phyloP scores from a whole-genome alignment of 129 eudicot genomes.

The Lactuca sativa region DNA sequence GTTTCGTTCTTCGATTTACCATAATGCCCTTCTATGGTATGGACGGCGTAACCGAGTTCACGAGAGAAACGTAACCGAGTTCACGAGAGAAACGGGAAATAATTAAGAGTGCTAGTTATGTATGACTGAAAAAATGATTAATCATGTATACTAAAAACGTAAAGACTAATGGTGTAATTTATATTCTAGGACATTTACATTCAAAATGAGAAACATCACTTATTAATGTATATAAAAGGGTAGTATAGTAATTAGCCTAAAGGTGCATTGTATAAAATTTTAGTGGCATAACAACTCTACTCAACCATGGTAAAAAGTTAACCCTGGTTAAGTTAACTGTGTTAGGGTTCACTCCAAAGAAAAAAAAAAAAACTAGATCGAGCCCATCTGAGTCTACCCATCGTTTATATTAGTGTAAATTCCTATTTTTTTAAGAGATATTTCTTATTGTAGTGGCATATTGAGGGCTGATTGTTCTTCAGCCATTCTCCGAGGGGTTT shows the following conservation, averaged over 20 bases:
- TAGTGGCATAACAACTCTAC: constrained; percentile 12
- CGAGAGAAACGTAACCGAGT: too few relatives aligned
- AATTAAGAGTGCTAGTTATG: background rate
- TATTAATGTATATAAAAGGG: constrained; percentile 5
- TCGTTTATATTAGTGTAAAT: constrained; percentile 21
- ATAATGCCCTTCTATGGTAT: too few relatives aligned
- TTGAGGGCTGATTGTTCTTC: constrained; percentile 41
- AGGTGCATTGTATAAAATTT: background rate
- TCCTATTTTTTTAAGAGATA: constrained; percentile 25
- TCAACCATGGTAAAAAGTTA: constrained; percentile 33
- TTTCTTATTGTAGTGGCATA: constrained; percentile 11
- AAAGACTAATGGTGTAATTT: background rate
- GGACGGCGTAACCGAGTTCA: too few relatives aligned
- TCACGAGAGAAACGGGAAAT: too few relatives aligned
- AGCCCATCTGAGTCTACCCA: constrained; percentile 20
- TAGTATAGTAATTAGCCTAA: constrained; percentile 14
- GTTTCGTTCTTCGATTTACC: background rate
- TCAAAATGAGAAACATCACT: background rate
- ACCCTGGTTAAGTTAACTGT: constrained; percentile 42
- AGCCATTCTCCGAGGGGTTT: constrained; percentile 32
- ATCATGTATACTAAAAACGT: background rate
- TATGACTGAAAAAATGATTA: background rate
- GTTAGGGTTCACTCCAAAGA: constrained; percentile 32
- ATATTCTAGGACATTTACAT: background rate
- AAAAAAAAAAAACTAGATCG: constrained; percentile 29